phyloP scores from a whole-genome alignment of 345 rosid species.

The Lumnitzera racemosa region DNA sequence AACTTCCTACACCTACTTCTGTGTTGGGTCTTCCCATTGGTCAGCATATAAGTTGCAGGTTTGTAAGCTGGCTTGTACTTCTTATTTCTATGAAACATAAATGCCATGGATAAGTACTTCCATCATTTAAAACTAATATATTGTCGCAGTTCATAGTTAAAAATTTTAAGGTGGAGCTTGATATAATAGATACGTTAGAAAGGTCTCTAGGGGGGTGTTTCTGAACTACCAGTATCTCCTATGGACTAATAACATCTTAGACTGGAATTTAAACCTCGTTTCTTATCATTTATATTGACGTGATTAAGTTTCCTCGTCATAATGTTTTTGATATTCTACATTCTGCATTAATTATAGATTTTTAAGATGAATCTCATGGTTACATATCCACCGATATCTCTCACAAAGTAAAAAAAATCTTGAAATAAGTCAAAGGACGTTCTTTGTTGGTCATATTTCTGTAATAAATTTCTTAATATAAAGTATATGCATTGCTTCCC shows the following conservation, averaged over 20 bases:
- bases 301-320: not conserved
- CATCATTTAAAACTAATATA: too few relatives aligned
- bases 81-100: not conserved
- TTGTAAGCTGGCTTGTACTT: conserved; percentile 3
- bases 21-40: conserved; percentile 96
- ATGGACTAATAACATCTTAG: too few relatives aligned
- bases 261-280: not conserved
- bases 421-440: too few relatives aligned
- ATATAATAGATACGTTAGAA: too few relatives aligned
- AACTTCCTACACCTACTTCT: conserved; percentile 67
- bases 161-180: too few relatives aligned
- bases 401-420: too few relatives aligned
- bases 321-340: not conserved
- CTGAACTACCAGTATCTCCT: too few relatives aligned
- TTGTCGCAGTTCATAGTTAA: too few relatives aligned
- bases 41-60: conserved; percentile 98
- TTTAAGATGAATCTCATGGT: too few relatives aligned
- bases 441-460: not conserved
- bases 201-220: too few relatives aligned
- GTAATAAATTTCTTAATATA: not conserved
- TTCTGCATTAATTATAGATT: too few relatives aligned
- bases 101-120: not conserved
- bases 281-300: not conserved
- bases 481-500: not conserved
- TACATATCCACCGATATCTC: too few relatives aligned